Percentiles rank a stretch among this genome's conserved stretches.
Evolutionary conservation across 805 yeast species (phyloP).

Genomic region (Candida insectorum): DNA sequence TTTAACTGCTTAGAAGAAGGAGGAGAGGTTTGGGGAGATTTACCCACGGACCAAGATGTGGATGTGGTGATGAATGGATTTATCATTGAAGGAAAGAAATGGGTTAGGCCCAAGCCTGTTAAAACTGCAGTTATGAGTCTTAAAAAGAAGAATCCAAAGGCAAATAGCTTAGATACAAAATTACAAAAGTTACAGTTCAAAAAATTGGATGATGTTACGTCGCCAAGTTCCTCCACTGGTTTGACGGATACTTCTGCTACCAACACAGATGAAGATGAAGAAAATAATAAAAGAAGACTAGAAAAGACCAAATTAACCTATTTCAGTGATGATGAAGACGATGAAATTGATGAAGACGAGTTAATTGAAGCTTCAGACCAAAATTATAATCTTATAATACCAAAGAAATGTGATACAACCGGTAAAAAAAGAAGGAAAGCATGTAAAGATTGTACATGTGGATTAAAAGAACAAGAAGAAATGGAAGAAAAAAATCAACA

Average conservation of each 20-base stretch:
- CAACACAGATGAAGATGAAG: constrained; percentile 39
- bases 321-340: constrained; percentile 53
- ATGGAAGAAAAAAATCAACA: constrained; percentile 47
- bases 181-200: constrained; percentile 10
- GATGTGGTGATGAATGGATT: constrained; percentile 70
- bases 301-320: constrained; percentile 49
- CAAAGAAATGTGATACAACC: constrained; percentile 53
- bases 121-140: constrained; percentile 29
- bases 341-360: constrained; percentile 42
- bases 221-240: constrained; percentile 18
- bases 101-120: constrained; percentile 53
- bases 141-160: constrained; percentile 20
- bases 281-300: constrained; percentile 42
- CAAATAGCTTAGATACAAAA: neutral
- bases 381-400: constrained; percentile 45
- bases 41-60: constrained; percentile 48
- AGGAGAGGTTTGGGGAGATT: constrained; percentile 53
- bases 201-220: constrained; percentile 2
- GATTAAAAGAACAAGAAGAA: constrained; percentile 85
- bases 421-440: constrained; percentile 81
- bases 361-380: constrained; percentile 23
- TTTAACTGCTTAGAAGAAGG: constrained; percentile 34
- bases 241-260: constrained; percentile 46
- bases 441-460: constrained; percentile 98
- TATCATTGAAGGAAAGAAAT: constrained; percentile 40